Base-by-base conservation (phyloP, 1,284 basidiomycete species). In the Phellopilus nigrolimitatus region DNA sequence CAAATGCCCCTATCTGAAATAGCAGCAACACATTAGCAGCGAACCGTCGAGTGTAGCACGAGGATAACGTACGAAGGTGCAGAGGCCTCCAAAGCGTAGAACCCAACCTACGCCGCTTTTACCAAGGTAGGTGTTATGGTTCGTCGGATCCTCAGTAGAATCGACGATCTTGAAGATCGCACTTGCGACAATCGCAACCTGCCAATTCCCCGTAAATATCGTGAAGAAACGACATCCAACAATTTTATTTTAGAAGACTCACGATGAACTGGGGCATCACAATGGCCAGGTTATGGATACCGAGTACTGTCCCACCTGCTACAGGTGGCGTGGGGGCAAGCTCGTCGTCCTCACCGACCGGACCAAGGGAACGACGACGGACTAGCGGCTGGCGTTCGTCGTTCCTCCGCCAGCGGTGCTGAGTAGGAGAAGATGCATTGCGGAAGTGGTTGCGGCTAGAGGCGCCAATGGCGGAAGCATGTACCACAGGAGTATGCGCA, bases 71-170 rank as follows among this genome's bases (percentile, higher is more conserved):
- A 80, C 74, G 55, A 95, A 68, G 0, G 92, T 84, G 65, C 85
- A 91, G 6, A 91, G 61, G 28, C 94, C 94, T 42, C 94, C 94
- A 62, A 97, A 97, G 10, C 93, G 80, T 46, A 98, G 69, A 3
- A 97, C 91, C 93, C 94, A 97, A 1, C 87, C 89, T 17, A 95
- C 90, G 39, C 92, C 92, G 52, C 82, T 84, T 72, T 91, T 92
- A 36, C 84, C 88, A 55, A 78, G 75, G 64, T 86, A 89, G 2
- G 84, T 78, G 49, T 74, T 71, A 49, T 79, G 74, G 42, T 73
- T 70, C 17, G 67, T 66, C 7, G 70, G 68, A 47, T 73, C 65
- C 3, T 68, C 63, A 27, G 62, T 68, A 24, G 75, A 78, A 60
- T 93, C 90, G 0, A 88, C 87, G 28, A 85, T 64, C 47, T 78